Conservation (phyloP, 2,329 filamentous ascomycete genomes). For the Emmonsiellopsis sp. region DNA sequence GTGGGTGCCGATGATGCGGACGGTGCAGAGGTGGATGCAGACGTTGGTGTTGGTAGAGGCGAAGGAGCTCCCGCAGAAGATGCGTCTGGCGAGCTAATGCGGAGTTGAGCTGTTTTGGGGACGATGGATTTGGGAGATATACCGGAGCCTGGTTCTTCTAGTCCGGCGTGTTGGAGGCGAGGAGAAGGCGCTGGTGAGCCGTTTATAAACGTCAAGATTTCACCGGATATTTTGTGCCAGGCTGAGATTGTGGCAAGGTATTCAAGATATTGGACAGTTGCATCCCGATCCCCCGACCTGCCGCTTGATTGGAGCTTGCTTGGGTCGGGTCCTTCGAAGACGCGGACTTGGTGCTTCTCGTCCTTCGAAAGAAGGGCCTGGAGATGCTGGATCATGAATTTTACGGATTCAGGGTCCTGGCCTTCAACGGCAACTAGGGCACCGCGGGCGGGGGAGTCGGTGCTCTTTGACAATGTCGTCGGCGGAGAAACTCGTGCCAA, state of each 20-base stretch:
- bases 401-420: constrained; percentile 52
- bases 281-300: constrained; percentile 32
- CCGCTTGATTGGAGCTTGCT: constrained; percentile 8
- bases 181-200: constrained; percentile 9
- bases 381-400: constrained; percentile 57
- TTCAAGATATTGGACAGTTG: constrained; percentile 51
- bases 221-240: constrained; percentile 67
- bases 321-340: constrained; percentile 38
- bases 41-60: constrained; percentile 3
- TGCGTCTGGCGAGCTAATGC: constrained; percentile 22
- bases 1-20: constrained; percentile 9
- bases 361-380: constrained; percentile 43
- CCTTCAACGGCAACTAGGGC: constrained; percentile 79
- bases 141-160: constrained; percentile 14
- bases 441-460: constrained; percentile 47
- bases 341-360: constrained; percentile 40
- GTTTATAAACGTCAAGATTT: constrained; percentile 55
- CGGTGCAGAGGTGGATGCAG: constrained; percentile 4
- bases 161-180: constrained; percentile 2
- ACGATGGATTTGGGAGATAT: constrained; percentile 25
- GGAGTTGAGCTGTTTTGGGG: constrained; percentile 19
- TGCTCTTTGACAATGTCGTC: constrained; percentile 31
- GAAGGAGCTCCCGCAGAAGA: constrained; percentile 17
- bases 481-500: constrained; percentile 68
- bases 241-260: constrained; percentile 59